Evolutionary conservation across 495 filamentous ascomycete genomes (phyloP).

Genomic region (Penicillium macrosclerotiorum): DNA sequence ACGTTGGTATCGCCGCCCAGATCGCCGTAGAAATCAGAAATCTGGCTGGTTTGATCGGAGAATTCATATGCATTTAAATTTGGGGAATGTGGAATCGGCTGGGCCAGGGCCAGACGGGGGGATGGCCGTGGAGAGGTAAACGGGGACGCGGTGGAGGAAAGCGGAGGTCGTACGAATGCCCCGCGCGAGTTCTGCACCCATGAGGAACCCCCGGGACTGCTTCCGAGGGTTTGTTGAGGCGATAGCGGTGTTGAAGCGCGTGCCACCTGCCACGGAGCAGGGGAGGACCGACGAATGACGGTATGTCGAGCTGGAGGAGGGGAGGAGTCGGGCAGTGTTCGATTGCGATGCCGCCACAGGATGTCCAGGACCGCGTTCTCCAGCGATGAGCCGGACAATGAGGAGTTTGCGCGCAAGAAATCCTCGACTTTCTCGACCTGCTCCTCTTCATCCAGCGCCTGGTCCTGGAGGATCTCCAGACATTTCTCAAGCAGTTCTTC

Average conservation of each 20-base stretch:
- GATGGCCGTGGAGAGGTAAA: slow-evolving; percentile 95
- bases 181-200: slow-evolving; percentile 71
- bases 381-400: slow-evolving; percentile 69
- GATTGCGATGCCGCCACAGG: slow-evolving; percentile 86
- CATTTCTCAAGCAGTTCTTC: slow-evolving; percentile 91
- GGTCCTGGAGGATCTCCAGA: slow-evolving; percentile 82
- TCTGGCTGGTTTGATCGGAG: slow-evolving; percentile 67
- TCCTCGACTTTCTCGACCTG: slow-evolving; percentile 91
- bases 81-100: slow-evolving; percentile 95
- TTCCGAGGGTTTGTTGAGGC: slow-evolving; percentile 69
- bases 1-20: slow-evolving; percentile 84
- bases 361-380: slow-evolving; percentile 91
- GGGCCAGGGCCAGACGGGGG: slow-evolving; percentile 84
- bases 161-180: slow-evolving; percentile 61
- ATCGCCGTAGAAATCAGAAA: slow-evolving; percentile 85
- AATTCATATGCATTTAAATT: slow-evolving; percentile 94
- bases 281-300: slow-evolving; percentile 84
- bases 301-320: slow-evolving; percentile 85
- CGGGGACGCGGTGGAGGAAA: slow-evolving; percentile 62
- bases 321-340: slow-evolving; percentile 66
- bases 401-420: slow-evolving; percentile 74
- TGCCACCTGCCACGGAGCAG: slow-evolving; percentile 84
- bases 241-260: slow-evolving; percentile 77
- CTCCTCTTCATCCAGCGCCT: slow-evolving; percentile 85
- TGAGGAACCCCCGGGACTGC: slow-evolving; percentile 74